A percentile compares a stretch with the other conserved stretches of the same genome.
Conservation (phyloP, 2,329 filamentous ascomycete species). For the Madurella mycetomatis region DNA sequence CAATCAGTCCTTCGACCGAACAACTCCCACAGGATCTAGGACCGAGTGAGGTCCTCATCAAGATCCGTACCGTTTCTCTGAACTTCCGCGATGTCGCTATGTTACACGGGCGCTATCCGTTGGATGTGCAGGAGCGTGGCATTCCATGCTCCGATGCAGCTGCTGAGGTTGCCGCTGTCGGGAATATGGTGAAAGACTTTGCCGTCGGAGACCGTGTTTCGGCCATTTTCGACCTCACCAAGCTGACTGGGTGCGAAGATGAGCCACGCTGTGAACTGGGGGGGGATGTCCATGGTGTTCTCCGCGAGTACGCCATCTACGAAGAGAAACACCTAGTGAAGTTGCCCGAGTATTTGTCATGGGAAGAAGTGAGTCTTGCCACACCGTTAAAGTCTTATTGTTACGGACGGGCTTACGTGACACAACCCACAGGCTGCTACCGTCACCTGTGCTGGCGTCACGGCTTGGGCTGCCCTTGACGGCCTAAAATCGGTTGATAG, state of each 20-base stretch:
- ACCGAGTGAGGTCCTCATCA: constrained; percentile 20
- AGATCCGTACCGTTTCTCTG: constrained; percentile 25
- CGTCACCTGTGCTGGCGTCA: constrained; percentile 23
- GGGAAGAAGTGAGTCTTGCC: constrained; percentile 23
- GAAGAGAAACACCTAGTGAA: constrained; percentile 19
- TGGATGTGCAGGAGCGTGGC: constrained; percentile 12
- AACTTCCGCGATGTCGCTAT: constrained; percentile 29
- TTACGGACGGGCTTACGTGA: not conserved
- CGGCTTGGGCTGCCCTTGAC: constrained; percentile 23
- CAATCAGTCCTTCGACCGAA: constrained; percentile 7
- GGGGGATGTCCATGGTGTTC: constrained; percentile 20
- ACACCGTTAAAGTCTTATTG: not conserved
- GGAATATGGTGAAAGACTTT: constrained; percentile 21
- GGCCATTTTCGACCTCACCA: constrained; percentile 13
- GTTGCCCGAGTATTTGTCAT: constrained; percentile 22
- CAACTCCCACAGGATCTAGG: constrained; percentile 3
- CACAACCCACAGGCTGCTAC: constrained; percentile 18
- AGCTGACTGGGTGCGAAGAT: constrained; percentile 10
- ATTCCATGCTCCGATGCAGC: constrained; percentile 23
- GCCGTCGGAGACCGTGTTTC: constrained; percentile 24
- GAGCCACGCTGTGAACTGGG: constrained; percentile 9
- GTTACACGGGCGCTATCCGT: constrained; percentile 26
- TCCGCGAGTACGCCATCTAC: constrained; percentile 25
- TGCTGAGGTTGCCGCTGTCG: constrained; percentile 25
- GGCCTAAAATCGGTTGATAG: not conserved